Conservation (phyloP, 192 early-diverging fungal genomes). For the Coemansia sp. region DNA sequence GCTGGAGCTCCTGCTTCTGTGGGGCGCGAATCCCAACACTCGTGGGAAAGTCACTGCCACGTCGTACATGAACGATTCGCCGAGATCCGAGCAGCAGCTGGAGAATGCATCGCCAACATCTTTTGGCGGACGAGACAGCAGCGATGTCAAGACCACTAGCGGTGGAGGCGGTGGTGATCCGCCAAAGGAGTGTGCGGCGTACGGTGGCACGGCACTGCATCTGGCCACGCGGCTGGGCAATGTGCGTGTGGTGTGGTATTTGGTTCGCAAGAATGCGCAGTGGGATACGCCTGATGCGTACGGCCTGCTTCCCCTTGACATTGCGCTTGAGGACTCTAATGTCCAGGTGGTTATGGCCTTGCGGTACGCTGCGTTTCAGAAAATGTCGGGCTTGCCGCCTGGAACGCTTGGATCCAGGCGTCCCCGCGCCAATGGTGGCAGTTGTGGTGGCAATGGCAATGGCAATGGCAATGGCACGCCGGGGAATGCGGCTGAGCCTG, state of each 20-base stretch:
- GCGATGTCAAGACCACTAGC: not conserved
- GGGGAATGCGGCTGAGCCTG: slow-evolving; percentile 21
- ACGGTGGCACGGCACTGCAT: slow-evolving; percentile 71
- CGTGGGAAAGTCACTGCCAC: slow-evolving; percentile 56
- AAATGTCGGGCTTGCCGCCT: slow-evolving; percentile 42
- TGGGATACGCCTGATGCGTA: slow-evolving; percentile 71
- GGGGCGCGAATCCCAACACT: slow-evolving; percentile 72
- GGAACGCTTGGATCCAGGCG: slow-evolving; percentile 34
- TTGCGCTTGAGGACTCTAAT: slow-evolving; percentile 53
- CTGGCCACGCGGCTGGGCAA: slow-evolving; percentile 74
- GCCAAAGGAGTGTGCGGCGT: slow-evolving; percentile 8
- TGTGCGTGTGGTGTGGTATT: slow-evolving; percentile 62
- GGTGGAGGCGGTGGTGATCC: not conserved
- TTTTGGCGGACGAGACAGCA: not conserved
- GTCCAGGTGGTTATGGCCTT: slow-evolving; percentile 57
- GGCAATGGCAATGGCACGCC: slow-evolving; percentile 5
- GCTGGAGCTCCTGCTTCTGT: slow-evolving; percentile 79
- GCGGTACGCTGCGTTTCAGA: slow-evolving; percentile 54
- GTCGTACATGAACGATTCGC: slow-evolving; percentile 33
- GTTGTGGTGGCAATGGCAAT: not conserved
- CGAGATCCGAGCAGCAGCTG: slow-evolving; percentile 6
- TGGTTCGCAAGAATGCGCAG: slow-evolving; percentile 75
- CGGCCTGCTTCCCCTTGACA: slow-evolving; percentile 55
- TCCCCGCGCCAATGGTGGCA: not conserved
- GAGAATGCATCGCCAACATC: not conserved